phyloP scores from a whole-genome alignment of 768 basidiomycete species.

The Coprinellus aureogranulatus region DNA sequence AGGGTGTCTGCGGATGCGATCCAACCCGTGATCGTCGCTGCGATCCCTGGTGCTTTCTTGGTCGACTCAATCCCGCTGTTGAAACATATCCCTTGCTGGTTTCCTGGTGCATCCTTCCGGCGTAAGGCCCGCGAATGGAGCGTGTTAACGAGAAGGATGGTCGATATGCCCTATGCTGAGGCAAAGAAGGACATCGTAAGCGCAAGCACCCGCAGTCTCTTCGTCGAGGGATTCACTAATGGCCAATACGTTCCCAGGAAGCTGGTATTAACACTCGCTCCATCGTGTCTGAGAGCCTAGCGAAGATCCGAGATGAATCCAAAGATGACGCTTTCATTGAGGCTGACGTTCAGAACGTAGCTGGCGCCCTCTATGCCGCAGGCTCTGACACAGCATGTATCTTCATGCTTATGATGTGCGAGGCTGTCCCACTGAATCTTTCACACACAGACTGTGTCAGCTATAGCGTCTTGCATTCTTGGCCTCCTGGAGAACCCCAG shows the following conservation, averaged over 20 bases:
- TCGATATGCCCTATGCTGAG: constrained; percentile 33
- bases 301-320: constrained; percentile 6
- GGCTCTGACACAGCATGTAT: constrained; percentile 19
- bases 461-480: constrained; percentile 12
- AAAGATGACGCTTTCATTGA: constrained; percentile 14
- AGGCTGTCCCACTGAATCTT: neutral
- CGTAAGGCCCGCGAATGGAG: constrained; percentile 38
- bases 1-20: constrained; percentile 23
- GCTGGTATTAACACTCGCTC: constrained; percentile 14
- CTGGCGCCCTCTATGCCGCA: constrained; percentile 23
- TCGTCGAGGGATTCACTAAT: neutral
- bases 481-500: constrained; percentile 9
- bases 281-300: constrained; percentile 15
- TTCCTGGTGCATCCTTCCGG: constrained; percentile 36
- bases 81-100: constrained; percentile 29
- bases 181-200: constrained; percentile 29
- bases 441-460: constrained; percentile 7
- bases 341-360: constrained; percentile 18
- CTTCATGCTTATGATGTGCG: neutral
- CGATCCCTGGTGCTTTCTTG: constrained; percentile 27
- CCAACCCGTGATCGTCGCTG: constrained; percentile 19
- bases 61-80: constrained; percentile 28
- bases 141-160: constrained; percentile 28
- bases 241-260: constrained; percentile 7
- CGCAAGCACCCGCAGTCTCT: neutral